A percentile compares a stretch with the other conserved stretches of the same genome.
phyloP scores from a whole-genome alignment of 108 stramenopile genomes.

The Epithemia pelagica region DNA sequence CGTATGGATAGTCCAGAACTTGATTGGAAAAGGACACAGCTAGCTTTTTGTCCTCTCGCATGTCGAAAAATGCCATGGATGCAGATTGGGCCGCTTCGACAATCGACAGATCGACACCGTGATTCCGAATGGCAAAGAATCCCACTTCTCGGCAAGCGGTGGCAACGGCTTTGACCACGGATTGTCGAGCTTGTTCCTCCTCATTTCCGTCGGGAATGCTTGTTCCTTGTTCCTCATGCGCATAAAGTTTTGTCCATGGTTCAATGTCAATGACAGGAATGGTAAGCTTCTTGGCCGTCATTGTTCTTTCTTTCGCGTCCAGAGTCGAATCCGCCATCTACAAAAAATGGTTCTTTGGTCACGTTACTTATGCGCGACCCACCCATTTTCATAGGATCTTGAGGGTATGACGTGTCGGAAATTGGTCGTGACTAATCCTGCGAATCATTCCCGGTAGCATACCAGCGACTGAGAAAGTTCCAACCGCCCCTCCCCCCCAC shows the following conservation, averaged over 20 bases:
- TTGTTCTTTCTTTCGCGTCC: no score
- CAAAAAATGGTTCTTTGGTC: no score
- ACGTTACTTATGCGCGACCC: no score
- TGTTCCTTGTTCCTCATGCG: conserved; percentile 10
- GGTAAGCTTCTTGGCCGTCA: not conserved
- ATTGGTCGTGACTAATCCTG: no score
- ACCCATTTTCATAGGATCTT: no score
- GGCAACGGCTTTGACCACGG: conserved; percentile 37
- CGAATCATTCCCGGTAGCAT: no score
- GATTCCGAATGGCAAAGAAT: conserved; percentile 67
- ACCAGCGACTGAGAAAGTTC: no score
- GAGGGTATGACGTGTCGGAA: no score
- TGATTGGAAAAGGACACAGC: conserved; percentile 19
- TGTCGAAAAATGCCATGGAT: conserved; percentile 63
- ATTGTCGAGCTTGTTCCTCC: not conserved
- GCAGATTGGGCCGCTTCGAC: conserved; percentile 39
- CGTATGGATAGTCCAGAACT: conserved; percentile 53
- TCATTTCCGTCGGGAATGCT: no score
- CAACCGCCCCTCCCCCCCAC: no score
- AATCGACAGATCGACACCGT: conserved; percentile 38
- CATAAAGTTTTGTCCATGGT: not conserved
- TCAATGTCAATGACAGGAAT: not conserved
- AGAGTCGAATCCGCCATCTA: no score
- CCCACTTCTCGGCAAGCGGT: conserved; percentile 60
- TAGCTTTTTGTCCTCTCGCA: conserved; percentile 38